phyloP scores from a whole-genome alignment of 2,329 filamentous ascomycete genomes.

The Aspergillus aculeatus region DNA sequence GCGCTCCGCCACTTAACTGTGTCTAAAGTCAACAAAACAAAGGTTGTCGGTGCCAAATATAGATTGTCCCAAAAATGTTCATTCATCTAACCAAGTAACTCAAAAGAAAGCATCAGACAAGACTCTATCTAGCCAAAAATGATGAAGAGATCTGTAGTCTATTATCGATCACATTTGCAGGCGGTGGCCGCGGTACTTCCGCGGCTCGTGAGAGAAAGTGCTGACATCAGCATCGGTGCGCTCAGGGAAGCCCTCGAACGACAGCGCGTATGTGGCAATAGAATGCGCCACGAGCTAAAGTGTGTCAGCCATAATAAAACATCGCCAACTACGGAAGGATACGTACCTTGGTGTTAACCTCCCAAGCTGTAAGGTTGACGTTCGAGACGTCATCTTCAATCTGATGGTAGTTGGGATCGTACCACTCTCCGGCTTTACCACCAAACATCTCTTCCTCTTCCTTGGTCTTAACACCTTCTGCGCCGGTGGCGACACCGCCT shows the following conservation, averaged over 20 bases:
- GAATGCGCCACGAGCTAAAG: conserved; percentile 61
- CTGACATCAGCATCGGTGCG: conserved; percentile 32
- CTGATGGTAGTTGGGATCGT: conserved; percentile 58
- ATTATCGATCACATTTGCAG: conserved; percentile 11
- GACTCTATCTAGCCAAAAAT: background rate
- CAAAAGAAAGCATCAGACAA: no score
- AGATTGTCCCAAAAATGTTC: no score
- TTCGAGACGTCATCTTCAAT: conserved; percentile 54
- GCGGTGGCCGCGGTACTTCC: conserved; percentile 19
- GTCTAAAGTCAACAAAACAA: no score
- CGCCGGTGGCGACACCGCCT: conserved; percentile 74
- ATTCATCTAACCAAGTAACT: no score
- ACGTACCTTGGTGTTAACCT: conserved; percentile 52
- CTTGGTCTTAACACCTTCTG: conserved; percentile 71
- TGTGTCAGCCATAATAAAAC: background rate
- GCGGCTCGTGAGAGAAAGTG: conserved; percentile 7
- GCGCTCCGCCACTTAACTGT: no score
- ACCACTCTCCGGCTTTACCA: conserved; percentile 59
- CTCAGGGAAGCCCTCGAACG: conserved; percentile 65
- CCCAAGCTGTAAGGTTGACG: conserved; percentile 54
- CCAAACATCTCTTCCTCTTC: conserved; percentile 67
- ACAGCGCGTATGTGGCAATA: conserved; percentile 67
- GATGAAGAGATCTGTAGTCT: background rate
- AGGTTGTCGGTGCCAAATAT: no score
- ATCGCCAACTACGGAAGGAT: background rate